Conservation (phyloP, 2,329 filamentous ascomycete species). For the Penicillium freii region DNA sequence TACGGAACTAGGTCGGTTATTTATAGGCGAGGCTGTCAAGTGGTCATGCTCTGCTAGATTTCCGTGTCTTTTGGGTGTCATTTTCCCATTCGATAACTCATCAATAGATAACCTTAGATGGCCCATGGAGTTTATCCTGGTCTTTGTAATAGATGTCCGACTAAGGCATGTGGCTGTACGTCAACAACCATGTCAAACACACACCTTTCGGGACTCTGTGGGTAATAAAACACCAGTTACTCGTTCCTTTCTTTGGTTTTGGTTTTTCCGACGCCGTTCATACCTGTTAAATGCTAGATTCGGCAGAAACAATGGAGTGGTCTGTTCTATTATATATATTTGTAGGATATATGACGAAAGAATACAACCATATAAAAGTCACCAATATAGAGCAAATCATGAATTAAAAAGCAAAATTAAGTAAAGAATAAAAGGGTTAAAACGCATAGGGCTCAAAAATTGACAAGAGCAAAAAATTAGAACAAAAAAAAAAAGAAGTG, state of each 20-base stretch:
- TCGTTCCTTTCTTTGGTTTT: neutral
- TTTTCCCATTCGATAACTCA: neutral
- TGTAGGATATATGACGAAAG: too few species aligned
- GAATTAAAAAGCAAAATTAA: neutral
- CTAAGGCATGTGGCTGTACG: too few species aligned
- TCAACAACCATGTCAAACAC: neutral
- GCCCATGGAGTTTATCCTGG: neutral
- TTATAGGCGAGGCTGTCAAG: neutral
- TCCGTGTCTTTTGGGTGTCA: neutral
- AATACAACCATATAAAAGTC: too few species aligned
- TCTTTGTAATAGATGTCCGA: neutral
- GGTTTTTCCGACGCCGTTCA: too few species aligned
- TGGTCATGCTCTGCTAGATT: neutral
- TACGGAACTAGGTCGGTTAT: neutral
- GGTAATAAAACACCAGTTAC: too few species aligned
- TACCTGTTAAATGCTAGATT: too few species aligned
- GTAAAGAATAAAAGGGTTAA: too few species aligned
- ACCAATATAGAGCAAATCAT: neutral
- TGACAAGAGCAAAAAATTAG: neutral
- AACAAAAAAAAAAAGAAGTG: slow-evolving; percentile 17
- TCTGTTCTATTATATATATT: neutral
- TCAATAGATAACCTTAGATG: too few species aligned
- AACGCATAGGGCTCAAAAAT: neutral
- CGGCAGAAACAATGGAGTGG: neutral
- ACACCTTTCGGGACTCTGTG: neutral